Percentiles rank a stretch among this genome's conserved stretches.
Conservation (phyloP, 2,329 filamentous ascomycete genomes). For the Stagonosporopsis vannaccii region DNA sequence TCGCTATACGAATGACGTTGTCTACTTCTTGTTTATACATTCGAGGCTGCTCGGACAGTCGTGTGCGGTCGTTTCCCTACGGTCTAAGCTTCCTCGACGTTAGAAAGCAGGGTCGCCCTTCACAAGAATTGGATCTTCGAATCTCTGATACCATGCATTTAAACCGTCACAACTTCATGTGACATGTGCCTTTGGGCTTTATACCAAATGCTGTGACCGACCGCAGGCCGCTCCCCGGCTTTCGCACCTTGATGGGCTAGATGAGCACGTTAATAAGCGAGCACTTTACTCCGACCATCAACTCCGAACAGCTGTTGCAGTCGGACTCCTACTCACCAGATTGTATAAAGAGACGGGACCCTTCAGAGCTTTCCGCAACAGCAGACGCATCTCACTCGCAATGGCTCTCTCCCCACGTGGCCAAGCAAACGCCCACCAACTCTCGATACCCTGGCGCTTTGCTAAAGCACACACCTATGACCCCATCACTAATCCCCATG, state of each 20-base stretch:
- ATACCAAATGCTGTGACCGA: neutral
- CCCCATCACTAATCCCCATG: slow-evolving; percentile 50
- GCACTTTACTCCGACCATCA: slow-evolving; percentile 1
- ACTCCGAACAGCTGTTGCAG: slow-evolving; percentile 1
- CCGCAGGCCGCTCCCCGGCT: neutral
- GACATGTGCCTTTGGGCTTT: neutral
- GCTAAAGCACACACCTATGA: slow-evolving; percentile 45
- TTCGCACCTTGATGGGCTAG: slow-evolving; percentile 5
- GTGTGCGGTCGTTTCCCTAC: neutral
- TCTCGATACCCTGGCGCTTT: slow-evolving; percentile 25
- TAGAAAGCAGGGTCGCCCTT: slow-evolving; percentile 1
- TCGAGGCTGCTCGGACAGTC: slow-evolving; percentile 5
- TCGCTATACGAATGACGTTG: neutral
- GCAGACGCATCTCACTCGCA: neutral
- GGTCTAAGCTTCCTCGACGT: neutral
- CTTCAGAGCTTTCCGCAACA: neutral
- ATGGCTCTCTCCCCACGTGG: slow-evolving; percentile 21
- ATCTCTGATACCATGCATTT: neutral
- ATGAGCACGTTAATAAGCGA: slow-evolving; percentile 18
- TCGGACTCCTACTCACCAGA: neutral
- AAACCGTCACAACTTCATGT: neutral
- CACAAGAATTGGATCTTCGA: slow-evolving; percentile 12
- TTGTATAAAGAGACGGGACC: neutral
- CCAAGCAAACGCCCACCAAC: slow-evolving; percentile 16
- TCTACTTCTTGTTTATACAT: slow-evolving; percentile 19